phyloP scores from a whole-genome alignment of 2,329 filamentous ascomycete species.

The Hypoxylon sp. region DNA sequence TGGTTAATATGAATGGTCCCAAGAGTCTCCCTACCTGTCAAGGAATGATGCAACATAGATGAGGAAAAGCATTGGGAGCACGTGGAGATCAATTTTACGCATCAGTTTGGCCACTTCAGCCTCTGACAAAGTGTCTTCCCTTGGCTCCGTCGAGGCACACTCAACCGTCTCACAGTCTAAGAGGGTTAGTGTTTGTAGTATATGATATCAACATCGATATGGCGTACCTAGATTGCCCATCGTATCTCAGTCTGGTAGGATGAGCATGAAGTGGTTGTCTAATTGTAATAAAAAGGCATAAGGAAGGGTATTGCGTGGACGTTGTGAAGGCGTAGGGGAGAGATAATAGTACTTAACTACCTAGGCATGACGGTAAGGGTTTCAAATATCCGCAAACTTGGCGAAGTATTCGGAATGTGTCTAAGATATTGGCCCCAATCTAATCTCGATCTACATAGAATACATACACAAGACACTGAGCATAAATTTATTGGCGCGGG shows the following conservation, averaged over 20 bases:
- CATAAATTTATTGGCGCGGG: not conserved
- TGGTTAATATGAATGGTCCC: not conserved
- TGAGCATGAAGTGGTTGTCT: not conserved
- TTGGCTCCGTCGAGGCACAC: not conserved
- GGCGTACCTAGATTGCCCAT: not conserved
- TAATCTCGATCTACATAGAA: not conserved
- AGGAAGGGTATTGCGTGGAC: too few relatives aligned
- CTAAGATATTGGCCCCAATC: not conserved
- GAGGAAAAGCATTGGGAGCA: conserved; percentile 42
- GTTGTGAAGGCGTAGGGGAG: too few relatives aligned
- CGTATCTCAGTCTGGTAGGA: not conserved
- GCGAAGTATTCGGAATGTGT: too few relatives aligned
- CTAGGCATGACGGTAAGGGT: not conserved
- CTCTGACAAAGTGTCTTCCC: not conserved
- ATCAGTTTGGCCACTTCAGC: conserved; percentile 19
- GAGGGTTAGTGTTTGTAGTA: not conserved
- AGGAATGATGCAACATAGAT: conserved; percentile 42
- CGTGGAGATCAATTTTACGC: conserved; percentile 42
- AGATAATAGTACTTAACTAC: not conserved
- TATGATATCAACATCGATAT: not conserved
- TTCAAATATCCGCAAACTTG: not conserved
- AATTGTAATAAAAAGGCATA: too few relatives aligned
- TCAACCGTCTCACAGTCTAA: not conserved
- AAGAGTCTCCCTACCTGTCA: conserved; percentile 38
- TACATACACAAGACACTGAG: not conserved